These are phyloP conservation scores for Ganoderma sinense DNA, from an alignment of 1,284 basidiomycete genomes.

Conservation along the genomic window DNA sequence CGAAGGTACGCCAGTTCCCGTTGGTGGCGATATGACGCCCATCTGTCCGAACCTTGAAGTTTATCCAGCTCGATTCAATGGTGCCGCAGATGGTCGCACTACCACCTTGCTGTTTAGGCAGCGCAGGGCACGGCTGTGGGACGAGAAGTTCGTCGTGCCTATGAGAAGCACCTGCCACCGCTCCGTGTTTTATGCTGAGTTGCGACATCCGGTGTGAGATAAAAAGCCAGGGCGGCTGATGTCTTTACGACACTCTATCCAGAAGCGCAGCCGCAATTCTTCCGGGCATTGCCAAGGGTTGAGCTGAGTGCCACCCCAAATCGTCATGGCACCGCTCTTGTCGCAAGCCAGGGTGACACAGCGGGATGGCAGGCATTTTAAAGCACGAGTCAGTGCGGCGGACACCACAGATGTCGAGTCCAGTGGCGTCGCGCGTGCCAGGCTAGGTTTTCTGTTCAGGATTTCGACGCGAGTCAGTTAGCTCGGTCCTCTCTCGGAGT, in stretches of 20 bases:
- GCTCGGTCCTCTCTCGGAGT: neutral
- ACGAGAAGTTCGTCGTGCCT: constrained; percentile 1
- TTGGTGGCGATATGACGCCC: constrained; percentile 1
- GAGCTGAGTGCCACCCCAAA: neutral
- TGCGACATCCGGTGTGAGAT: constrained; percentile 3
- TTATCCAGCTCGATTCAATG: neutral
- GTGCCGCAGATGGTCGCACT: constrained; percentile 8
- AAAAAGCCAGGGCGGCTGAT: neutral
- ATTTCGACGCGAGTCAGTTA: neutral
- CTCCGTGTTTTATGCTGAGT: neutral
- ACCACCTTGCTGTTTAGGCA: neutral
- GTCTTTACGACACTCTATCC: constrained; percentile 5
- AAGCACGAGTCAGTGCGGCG: neutral
- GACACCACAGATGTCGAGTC: neutral
- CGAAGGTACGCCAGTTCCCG: constrained; percentile 1
- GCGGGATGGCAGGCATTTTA: neutral
- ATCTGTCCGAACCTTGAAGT: neutral
- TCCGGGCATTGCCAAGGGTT: neutral
- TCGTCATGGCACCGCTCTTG: neutral
- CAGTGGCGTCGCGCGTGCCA: constrained; percentile 5
- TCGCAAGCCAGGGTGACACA: neutral
- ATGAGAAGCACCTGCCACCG: neutral
- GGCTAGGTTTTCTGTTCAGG: neutral
- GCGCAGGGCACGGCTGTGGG: constrained; percentile 8
- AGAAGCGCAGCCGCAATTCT: constrained; percentile 3